Base-by-base conservation (phyloP, 1,284 basidiomycete genomes). In the Bondarzewia mesenterica region DNA sequence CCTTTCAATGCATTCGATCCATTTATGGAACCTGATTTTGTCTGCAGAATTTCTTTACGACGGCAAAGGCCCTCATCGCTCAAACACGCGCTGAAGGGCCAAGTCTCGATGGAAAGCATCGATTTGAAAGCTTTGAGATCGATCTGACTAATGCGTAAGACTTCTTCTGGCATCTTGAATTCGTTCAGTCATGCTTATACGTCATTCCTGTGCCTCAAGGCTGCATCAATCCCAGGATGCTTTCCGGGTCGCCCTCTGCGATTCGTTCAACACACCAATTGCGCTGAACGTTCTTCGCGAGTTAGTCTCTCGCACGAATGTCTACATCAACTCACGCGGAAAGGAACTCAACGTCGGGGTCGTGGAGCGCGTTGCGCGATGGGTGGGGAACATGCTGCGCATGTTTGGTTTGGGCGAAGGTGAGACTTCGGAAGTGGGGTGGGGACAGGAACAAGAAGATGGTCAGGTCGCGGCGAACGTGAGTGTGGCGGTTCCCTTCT, bases 381-480 rank as follows among this genome's bases (percentile, higher is more conserved):
- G 94, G 91, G 75, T 91, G 2, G 89, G 90, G 1, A 67, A 83
- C 54, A 95, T 95, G 91, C 74, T 99, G 53, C 78, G 86, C 48
- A 90, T 99, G 81, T 94, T 98, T 62, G 96, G 96, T 5, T 77
- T 99, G 6, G 92, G 91, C 14, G 91, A 94, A 63, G 92, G 91
- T 4, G 72, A 76, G 55, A 71, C 62, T 26, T 54, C 60, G 25
- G 82, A 84, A 57, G 70, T 89, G 44, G 85, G 86, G 7, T 89
- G 86, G 86, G 86, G 85, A 4, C 79, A 77, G 58, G 73, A 76
- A 47, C 69, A 63, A 47, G 54, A 54, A 14, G 65, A 70, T 45
- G 71, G 66, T 42, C 66, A 65, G 36, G 70, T 61, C 35, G 63
- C 58, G 29, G 59, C 72, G 35, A 78, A 82, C 62, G 78, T 87